Base-by-base conservation (phyloP, 805 yeast species). In the Ogataea nitratoaversa region DNA sequence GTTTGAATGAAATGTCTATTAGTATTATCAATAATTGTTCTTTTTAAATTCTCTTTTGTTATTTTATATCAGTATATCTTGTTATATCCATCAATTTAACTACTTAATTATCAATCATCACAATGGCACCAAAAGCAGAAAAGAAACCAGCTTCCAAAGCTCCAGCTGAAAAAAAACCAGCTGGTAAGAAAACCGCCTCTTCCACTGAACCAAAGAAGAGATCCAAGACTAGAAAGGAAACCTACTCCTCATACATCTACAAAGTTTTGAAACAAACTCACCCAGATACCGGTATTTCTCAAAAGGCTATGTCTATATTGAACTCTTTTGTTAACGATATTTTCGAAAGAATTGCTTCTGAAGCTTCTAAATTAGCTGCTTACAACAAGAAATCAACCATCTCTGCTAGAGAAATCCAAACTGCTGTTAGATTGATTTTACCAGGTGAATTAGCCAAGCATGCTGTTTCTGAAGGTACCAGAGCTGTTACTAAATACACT, bases 281-380 rank as follows among this genome's bases (percentile, higher is more conserved):
- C 74, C 98, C 97, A 71, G 97, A 91, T 70, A 91, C 98, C 50
- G 98, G 97, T 87, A 91, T 91, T 66, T 90, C 98, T 59, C 95
- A 89, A 74, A 86, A 88, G 69, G 96, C 98, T 52, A 91, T 91
- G 96, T 88, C 96, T 53, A 91, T 91, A 70, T 83, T 91, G 93
- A 91, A 91, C 85, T 91, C 97, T 34, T 91, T 91, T 59, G 97
- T 91, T 57, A 90, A 89, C 74, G 97, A 91, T 72, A 88, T 90
- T 66, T 91, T 90, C 66, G 97, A 90, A 78, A 90, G 98, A 79
- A 85, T 91, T 62, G 97, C 97, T 59, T 72, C 91, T 59, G 97
- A 90, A 76, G 96, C 97, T 60, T 90, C 97, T 54, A 91, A 90
- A 75, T 82, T 91, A 62, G 97, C 97, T 72, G 95, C 96, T 65